Evolutionary conservation across 73 alveolate genomes (phyloP).

Genomic region (Strombidium stylifer): DNA sequence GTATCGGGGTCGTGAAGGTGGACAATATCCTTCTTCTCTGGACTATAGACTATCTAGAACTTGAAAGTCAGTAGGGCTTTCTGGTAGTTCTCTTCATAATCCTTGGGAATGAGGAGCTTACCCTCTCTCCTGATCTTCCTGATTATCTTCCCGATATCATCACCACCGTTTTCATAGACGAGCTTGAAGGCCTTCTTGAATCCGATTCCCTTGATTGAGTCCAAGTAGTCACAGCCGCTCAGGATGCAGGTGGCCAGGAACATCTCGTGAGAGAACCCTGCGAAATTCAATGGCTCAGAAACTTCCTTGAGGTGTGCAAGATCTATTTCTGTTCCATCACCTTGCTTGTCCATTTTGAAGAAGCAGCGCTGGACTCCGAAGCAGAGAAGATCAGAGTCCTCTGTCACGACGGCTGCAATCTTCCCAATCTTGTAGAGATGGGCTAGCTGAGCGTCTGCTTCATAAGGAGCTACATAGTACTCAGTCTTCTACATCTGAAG

Average conservation of each 20-base stretch:
- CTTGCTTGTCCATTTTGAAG: constrained; percentile 78
- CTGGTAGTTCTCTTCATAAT: constrained; percentile 79
- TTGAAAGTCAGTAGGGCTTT: constrained; percentile 90
- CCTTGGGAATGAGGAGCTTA: constrained; percentile 55
- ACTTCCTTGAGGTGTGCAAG: constrained; percentile 36
- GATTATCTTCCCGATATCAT: background rate
- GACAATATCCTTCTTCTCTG: constrained; percentile 72
- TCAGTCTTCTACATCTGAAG: constrained; percentile 67
- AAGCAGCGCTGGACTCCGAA: constrained; percentile 83
- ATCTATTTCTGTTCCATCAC: constrained; percentile 77
- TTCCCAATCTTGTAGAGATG: constrained; percentile 68
- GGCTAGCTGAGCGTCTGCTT: constrained; percentile 96
- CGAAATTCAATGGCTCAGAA: constrained; percentile 46
- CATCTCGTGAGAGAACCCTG: constrained; percentile 35
- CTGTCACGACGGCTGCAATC: constrained; percentile 88
- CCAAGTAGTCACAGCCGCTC: constrained; percentile 95
- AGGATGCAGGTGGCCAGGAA: constrained; percentile 77
- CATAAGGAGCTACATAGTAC: constrained; percentile 94
- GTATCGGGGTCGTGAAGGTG: constrained; percentile 61
- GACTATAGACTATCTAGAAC: constrained; percentile 92
- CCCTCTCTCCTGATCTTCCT: constrained; percentile 42
- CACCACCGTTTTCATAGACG: constrained; percentile 30
- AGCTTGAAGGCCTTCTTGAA: constrained; percentile 69
- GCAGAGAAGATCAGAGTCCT: constrained; percentile 90
- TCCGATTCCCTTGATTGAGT: constrained; percentile 92